Base-by-base conservation (phyloP, 2,329 filamentous ascomycete species). In the Colletotrichum lindemuthianum region DNA sequence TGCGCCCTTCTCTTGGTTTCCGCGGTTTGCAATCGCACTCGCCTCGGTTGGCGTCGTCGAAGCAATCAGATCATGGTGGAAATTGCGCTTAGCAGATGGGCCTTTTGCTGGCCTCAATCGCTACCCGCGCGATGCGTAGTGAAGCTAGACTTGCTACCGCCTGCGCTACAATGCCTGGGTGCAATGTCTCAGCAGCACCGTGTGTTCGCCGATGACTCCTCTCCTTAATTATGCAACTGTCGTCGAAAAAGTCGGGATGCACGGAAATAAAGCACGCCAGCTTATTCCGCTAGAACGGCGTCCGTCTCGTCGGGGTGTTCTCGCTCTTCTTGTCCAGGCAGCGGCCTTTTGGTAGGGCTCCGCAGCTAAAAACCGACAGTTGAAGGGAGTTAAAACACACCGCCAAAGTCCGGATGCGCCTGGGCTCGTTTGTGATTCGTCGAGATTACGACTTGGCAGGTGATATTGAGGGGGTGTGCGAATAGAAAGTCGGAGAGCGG, bases 391-490 rank as follows among this genome's bases (percentile, higher is more conserved):
- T 56, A 53, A 61, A 63, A 65, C 63, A 61, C 63, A 65, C 63
- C 58, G 63, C 63, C 58, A 61, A 65, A 61, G 41, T 61, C 58
- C 51, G 63, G 48, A 61, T 52, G 34, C 13, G 12, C 41, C 61
- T 45, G 52, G 15, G 15, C n/a, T 16, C 44, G 51, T 41, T 56
- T 13, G 36, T 63, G 58, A 65, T 65, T 65, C 58, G 63, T 53
- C 63, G 40, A 41, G 34, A 32, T 40, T 57, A 61, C 58, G 63
- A 39, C 61, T 55, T 36, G 34, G 16, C 44, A 41, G 33, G 10
- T 12, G n/a, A 12, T 24, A 4, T 3, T 7, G 12, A 24, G 5
- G 36, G 55, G 61, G 61, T 32, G 63, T 65, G 51, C 12, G 13
- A 41, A 37, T 65, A 63, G 40, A 63, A 57, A 41, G 51, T 41